Conservation (phyloP, 2,329 filamentous ascomycete species). For the Exophiala lecanii-corni region DNA sequence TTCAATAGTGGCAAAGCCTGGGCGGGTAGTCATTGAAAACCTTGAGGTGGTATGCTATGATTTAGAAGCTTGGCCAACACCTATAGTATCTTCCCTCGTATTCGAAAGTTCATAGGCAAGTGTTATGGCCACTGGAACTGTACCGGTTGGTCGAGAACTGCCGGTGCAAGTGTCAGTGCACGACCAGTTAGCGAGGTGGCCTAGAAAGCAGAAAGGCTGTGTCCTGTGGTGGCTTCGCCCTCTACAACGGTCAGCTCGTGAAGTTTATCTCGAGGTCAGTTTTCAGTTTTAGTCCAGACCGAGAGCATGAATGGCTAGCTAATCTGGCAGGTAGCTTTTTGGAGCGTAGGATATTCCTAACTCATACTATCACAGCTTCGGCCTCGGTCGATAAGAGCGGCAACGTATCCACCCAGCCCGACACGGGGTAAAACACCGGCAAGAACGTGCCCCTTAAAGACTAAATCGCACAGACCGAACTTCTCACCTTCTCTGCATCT, state of each 20-base stretch:
- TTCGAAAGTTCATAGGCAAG: not conserved
- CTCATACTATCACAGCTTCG: not conserved
- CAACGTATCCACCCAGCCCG: not conserved
- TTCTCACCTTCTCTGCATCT: not conserved
- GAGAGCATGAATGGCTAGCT: too few relatives aligned
- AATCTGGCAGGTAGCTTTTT: not conserved
- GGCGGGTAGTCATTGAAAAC: not conserved
- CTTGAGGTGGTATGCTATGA: not conserved
- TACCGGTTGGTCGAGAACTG: not conserved
- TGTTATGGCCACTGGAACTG: not conserved
- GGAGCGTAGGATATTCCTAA: not conserved
- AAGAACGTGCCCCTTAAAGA: not conserved
- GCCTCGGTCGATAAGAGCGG: not conserved
- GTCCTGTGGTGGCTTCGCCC: not conserved
- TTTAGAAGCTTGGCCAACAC: not conserved
- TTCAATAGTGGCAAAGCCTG: not conserved
- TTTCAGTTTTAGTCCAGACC: not conserved
- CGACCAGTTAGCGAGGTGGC: too few relatives aligned
- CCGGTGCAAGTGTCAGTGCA: not conserved
- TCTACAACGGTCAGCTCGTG: not conserved
- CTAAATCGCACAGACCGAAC: not conserved
- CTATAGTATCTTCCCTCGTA: constrained; percentile 1
- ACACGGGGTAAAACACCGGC: not conserved
- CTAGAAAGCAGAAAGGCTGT: not conserved
- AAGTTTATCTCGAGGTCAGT: not conserved